Evolutionary conservation across 2,329 filamentous ascomycete species (phyloP).

Genomic region (Shiraia sp.): DNA sequence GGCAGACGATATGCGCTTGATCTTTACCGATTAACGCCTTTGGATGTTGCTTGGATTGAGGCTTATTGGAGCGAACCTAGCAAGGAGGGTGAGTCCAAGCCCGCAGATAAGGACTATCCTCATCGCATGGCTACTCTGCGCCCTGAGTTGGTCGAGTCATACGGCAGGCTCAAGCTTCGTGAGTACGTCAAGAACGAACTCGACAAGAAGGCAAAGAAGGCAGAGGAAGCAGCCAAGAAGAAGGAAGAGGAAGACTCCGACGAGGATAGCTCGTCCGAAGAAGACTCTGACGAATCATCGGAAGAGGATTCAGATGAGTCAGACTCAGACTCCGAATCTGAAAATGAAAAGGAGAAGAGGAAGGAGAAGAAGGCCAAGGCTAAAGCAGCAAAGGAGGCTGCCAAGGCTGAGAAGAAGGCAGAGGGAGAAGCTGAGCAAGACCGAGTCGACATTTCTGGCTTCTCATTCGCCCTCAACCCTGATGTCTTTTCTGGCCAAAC

Average conservation of each 20-base stretch:
- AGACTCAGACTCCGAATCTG: conserved; percentile 19
- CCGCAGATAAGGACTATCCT: conserved; percentile 68
- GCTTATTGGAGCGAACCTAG: conserved; percentile 59
- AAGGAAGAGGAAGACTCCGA: conserved; percentile 35
- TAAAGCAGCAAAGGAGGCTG: conserved; percentile 16
- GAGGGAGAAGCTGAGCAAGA: conserved; percentile 54
- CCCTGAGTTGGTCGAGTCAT: conserved; percentile 84
- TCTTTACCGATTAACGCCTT: conserved; percentile 88
- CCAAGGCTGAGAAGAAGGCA: conserved; percentile 23
- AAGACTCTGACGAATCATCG: conserved; percentile 8
- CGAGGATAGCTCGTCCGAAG: conserved; percentile 29
- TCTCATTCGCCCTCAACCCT: conserved; percentile 87
- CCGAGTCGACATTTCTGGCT: conserved; percentile 82
- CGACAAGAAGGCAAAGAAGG: conserved; percentile 41
- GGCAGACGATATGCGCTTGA: conserved; percentile 97
- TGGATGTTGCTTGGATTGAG: conserved; percentile 91
- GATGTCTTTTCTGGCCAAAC: conserved; percentile 93
- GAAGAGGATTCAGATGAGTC: conserved; percentile 32
- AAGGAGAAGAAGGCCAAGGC: conserved; percentile 22
- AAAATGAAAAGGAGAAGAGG: conserved; percentile 12
- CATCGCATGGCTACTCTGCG: conserved; percentile 95
- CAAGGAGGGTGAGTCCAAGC: conserved; percentile 53
- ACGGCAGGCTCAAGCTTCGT: conserved; percentile 82
- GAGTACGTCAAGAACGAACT: conserved; percentile 85
- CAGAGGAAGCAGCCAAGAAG: conserved; percentile 46